Base-by-base conservation (phyloP, 2,329 filamentous ascomycete genomes). In the Nakataea oryzae region DNA sequence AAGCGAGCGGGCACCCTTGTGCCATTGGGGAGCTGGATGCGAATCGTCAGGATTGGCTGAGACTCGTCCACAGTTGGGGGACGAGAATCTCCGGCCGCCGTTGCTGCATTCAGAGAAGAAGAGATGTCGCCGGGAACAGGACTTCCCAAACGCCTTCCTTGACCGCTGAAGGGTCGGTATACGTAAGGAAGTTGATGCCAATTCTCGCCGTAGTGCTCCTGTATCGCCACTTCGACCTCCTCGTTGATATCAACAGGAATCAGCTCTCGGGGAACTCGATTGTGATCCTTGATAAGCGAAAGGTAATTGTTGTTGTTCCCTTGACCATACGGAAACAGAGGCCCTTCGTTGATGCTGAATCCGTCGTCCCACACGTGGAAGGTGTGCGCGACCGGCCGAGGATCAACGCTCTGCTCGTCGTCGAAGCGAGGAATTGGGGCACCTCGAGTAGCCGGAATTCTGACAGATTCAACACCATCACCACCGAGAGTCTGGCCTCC, bases 361-460 rank as follows among this genome's bases (percentile, higher is more conserved):
- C 91, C 91, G 70, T 96, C 87, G 55, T 83, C 81, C 91, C 91
- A 96, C 57, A 95, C 81, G 69, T 93, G 90, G 61, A 96, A 79
- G 13, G 85, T 82, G 60, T 90, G 86, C 60, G 85, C 84, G 11
- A 41, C 47, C 9, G 21, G 26, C 29, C 29, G 59, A 64, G 89
- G 85, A 6, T 83, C 81, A 61, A 68, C 70, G 9, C 72, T 68
- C 58, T 69, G 69, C 63, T 66, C 71, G 60, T 71, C 72, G 47
- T 69, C 67, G 65, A 66, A 60, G 64, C 58, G 54, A 41, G 67
- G 65, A n/a, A 67, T 65, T 1, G 71, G 65, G 21, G 66, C 70
- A n/a, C 66, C 73, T 26, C 66, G 73, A 30, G 88, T 84, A 66
- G 90, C 86, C 56, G 86, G 85, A 60, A 95, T 83, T 28, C 78